Base-by-base conservation (phyloP, 148 eudicot species). In the Rhododendron simsii region DNA sequence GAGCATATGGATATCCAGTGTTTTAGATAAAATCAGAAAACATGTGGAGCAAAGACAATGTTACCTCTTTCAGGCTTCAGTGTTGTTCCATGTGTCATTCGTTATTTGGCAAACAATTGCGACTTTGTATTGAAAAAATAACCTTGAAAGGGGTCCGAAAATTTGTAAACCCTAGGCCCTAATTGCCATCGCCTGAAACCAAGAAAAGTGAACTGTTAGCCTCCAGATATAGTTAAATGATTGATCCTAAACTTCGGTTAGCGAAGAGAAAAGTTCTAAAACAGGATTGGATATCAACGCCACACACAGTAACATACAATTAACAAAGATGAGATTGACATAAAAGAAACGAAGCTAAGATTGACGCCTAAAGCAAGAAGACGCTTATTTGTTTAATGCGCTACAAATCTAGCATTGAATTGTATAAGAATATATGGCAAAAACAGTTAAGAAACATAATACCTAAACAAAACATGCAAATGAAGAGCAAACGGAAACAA, bases 31-130 rank as follows among this genome's bases (percentile, higher is more conserved):
- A 3, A 55, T 7, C 30, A 71, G 47, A 55, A 82, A 75, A 28
- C 47, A 16, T 1, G 20, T 21, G 7, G 50, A 50, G 63, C 57
- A 83, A 83, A 28, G n/a, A 15, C 85, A 83, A 30, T 37, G 35
- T 59, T 75, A 50, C n/a, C 65, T 15, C 15, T 59, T 23, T 45
- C 65, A 75, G 78, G 88, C 75, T 86, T 51, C 76, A 53, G 4
- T 39, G 59, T 51, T 83, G 23, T 50, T 41, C 39, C 73, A 61
- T 55, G 77, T 51, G 51, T 7, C 81, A 59, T 51, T 7, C 76
- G 76, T 51, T 81, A 78, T 50, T 53, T 45, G 21, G 41, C 21
- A 59, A 21, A 11, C 80, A 69, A 2, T 15, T 23, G 61, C 30
- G 23, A 65, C 16, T 33, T 18, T 30, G 33, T 37, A 71, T 37